Evolutionary conservation across 257 asterid genomes (phyloP), one percentile per base, ranked within the genome.

Genomic region (Gentiana dahurica): DNA sequence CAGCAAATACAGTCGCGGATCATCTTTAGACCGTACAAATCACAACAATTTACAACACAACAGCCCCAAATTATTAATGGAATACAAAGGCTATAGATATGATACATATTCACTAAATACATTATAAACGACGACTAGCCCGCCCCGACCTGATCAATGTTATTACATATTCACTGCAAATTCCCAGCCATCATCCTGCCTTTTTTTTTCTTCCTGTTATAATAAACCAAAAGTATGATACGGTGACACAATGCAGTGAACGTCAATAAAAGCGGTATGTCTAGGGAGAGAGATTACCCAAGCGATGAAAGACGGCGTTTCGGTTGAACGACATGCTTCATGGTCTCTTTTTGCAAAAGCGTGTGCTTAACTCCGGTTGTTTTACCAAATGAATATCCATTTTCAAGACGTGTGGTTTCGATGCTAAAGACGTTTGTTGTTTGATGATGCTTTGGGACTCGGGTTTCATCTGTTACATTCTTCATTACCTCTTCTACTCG

Each of bases 291-390:
- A 5, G 43, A 58, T 46, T 33, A 63, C 70, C 65, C 55, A 41
- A 12, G 58, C 6, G 33, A 37, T 10, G 70, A 55, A 43, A 75
- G 39, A 37, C 54, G 63, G 56, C 51, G 37, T 10, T 70, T 70
- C 8, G 66, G 72, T 49, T 68, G 71, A 56, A 76, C 69, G 12
- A 74, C 54, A 11, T 62, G 77, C 77, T 69, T 76, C 12, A 74
- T 62, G 2, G 76, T 70, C 64, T 79, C 83, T 32, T 52, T 58
- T 4, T 64, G 77, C 60, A 65, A 34, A 45, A 60, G n/a, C 37
- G 65, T 62, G 37, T 53, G 74, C 50, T 55, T 60, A 46, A 74
- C 47, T 50, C 68, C 49, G 49, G 66, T 8, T 57, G n/a, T 58
- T 47, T 51, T 71, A 1, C 55, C 36, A 51, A 49, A 54, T 36